Evolutionary conservation across 352 stramenopile genomes (phyloP).

Genomic region (Phytophthora fragariaefolia): DNA sequence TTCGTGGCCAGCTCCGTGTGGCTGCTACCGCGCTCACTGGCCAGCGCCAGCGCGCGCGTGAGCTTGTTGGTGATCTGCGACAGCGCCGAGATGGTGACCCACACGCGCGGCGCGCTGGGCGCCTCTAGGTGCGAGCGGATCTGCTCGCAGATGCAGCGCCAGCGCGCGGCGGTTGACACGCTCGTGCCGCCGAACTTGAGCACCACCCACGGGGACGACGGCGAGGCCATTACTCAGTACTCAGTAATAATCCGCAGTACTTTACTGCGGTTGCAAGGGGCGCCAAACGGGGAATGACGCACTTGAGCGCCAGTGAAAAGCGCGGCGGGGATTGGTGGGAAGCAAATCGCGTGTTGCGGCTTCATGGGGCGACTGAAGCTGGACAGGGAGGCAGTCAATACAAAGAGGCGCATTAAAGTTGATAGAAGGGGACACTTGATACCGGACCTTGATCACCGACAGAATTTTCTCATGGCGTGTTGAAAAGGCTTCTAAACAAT

Average conservation of each 20-base stretch:
- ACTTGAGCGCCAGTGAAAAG: slow-evolving; percentile 24
- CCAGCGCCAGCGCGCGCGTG: slow-evolving; percentile 58
- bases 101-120: slow-evolving; percentile 56
- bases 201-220: slow-evolving; percentile 71
- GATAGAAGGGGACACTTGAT: background rate
- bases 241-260: too few species aligned
- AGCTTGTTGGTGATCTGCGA: slow-evolving; percentile 91
- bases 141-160: slow-evolving; percentile 81
- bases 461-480: slow-evolving; percentile 28
- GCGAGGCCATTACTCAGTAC: slow-evolving; percentile 17
- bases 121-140: slow-evolving; percentile 63
- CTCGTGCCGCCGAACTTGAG: slow-evolving; percentile 92
- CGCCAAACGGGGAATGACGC: slow-evolving; percentile 27
- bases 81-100: slow-evolving; percentile 90
- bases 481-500: slow-evolving; percentile 31
- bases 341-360: slow-evolving; percentile 31
- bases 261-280: background rate
- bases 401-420: background rate
- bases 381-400: slow-evolving; percentile 5
- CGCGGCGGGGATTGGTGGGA: slow-evolving; percentile 12
- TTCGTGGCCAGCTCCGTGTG: slow-evolving; percentile 54
- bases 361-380: background rate
- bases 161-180: slow-evolving; percentile 80
- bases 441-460: slow-evolving; percentile 12
- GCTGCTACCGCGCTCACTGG: slow-evolving; percentile 39